Evolutionary conservation across 148 eudicot species (phyloP), one percentile per base, ranked within the genome.

Genomic region (Selenicereus undatus): DNA sequence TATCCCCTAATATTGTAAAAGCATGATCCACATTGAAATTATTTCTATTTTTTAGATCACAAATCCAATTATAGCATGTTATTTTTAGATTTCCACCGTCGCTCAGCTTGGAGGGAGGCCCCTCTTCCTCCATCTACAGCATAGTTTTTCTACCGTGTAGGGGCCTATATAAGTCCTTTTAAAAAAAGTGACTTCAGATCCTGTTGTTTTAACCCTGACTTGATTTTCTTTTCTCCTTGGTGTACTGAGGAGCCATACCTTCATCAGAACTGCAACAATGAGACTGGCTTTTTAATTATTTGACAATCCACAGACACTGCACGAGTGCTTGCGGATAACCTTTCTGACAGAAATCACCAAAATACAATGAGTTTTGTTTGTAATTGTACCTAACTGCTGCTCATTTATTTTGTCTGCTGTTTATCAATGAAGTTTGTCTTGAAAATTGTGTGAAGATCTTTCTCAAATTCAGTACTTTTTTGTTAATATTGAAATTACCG

Each of bases 301-400:
- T 35, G 69, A 73, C 66, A 52, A 16, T 56, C 36, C 39, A 45
- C 54, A 21, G 71, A 26, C 69, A 18, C 52, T 48, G 62, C 62
- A 74, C 71, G 60, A 74, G 76, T 45, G 76, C 36, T 77, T 56
- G 62, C 62, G 39, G 76, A 60, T 62, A 73, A 52, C 76, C 43
- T 60, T 54, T 80, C 83, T 84, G 86, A 71, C 86, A 84, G 42
- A 58, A 35, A 76, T n/a, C 42, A 80, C 36, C 74, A 72, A 17
- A 16, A 52, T 71, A 58, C 70, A 79, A 62, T 71, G 50, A 71
- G 76, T 77, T 35, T 26, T n/a, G 76, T 71, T 27, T 27, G 18
- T 27, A 66, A 66, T 27, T 27, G 71, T 27, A 66, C 71, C 71
- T 0, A 64, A 80, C 86, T 56, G 0, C 79, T 71, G 13, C 51